Evolutionary conservation across 2,329 filamentous ascomycete species (phyloP).

Genomic region (Cladosporium sphaerospermum): DNA sequence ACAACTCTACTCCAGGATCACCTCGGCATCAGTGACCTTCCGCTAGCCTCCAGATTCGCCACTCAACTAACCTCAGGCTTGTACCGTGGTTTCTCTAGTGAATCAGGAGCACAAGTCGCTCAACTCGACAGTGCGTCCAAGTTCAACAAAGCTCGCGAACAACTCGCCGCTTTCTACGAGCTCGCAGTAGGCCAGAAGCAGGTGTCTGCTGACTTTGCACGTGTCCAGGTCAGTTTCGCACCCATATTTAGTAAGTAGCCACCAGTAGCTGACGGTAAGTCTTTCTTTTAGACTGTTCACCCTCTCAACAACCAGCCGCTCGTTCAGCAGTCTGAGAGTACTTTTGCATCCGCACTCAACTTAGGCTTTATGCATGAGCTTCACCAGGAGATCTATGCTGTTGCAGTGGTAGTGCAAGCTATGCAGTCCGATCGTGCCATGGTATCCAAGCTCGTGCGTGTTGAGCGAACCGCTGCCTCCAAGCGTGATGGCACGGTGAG

Average conservation of each 20-base stretch:
- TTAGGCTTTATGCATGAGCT: slow-evolving; percentile 22
- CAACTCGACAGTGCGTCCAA: slow-evolving; percentile 3
- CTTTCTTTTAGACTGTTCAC: slow-evolving; percentile 36
- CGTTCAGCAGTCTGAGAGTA: slow-evolving; percentile 24
- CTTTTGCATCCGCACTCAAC: slow-evolving; percentile 15
- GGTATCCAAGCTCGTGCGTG: slow-evolving; percentile 7
- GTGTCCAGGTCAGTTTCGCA: slow-evolving; percentile 31
- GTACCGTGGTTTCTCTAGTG: slow-evolving; percentile 2
- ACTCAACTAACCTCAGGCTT: slow-evolving; percentile 17
- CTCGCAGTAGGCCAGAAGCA: slow-evolving; percentile 27
- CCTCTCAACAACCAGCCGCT: slow-evolving; percentile 42
- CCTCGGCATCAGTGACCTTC: slow-evolving; percentile 18
- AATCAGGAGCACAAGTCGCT: neutral
- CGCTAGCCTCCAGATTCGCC: slow-evolving; percentile 15
- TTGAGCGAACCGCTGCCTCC: neutral
- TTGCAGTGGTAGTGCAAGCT: slow-evolving; percentile 12
- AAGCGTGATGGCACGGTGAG: slow-evolving; percentile 9
- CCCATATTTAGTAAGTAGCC: slow-evolving; percentile 24
- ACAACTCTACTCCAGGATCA: slow-evolving; percentile 17
- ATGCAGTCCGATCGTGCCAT: slow-evolving; percentile 16
- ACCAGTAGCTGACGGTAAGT: slow-evolving; percentile 30
- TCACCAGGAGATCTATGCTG: slow-evolving; percentile 9
- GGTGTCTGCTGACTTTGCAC: slow-evolving; percentile 35
- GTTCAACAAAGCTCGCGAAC: slow-evolving; percentile 9
- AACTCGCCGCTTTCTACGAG: slow-evolving; percentile 25